Percentiles rank a stretch among this genome's conserved stretches.
These are phyloP conservation scores for Arachnopeziza araneosa DNA, from an alignment of 2,329 filamentous ascomycete genomes.

Conservation along the genomic window DNA sequence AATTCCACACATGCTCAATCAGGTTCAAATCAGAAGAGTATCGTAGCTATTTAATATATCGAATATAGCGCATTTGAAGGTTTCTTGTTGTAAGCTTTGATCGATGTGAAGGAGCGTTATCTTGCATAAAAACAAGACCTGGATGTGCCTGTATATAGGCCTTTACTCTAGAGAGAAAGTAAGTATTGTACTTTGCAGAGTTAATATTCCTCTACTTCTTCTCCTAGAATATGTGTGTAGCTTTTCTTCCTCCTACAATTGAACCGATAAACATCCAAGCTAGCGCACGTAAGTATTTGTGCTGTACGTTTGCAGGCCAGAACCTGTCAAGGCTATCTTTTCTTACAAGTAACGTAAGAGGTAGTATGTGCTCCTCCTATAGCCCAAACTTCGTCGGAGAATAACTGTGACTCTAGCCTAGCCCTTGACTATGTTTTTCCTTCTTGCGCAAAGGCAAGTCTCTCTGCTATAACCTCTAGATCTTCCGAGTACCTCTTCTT, in stretches of 20 bases:
- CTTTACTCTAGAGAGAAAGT: background rate
- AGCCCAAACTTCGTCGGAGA: slow-evolving; percentile 10
- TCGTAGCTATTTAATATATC: background rate
- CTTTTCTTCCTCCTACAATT: slow-evolving; percentile 4
- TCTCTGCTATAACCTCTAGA: background rate
- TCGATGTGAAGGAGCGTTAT: slow-evolving; percentile 2
- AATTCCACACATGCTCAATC: slow-evolving; percentile 10
- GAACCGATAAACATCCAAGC: slow-evolving; percentile 6
- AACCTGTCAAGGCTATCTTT: background rate
- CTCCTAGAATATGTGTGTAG: slow-evolving; percentile 4
- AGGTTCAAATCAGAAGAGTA: slow-evolving; percentile 12
- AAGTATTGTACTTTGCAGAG: slow-evolving; percentile 2
- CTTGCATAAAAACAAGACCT: slow-evolving; percentile 5
- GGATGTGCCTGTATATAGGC: background rate
- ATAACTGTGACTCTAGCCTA: slow-evolving; percentile 3
- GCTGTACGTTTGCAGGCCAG: background rate
- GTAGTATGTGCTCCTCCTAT: slow-evolving; percentile 1
- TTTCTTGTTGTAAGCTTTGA: background rate
- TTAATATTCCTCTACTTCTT: slow-evolving; percentile 9
- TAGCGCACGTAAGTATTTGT: slow-evolving; percentile 5
- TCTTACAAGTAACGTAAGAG: background rate
- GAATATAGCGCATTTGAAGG: background rate
- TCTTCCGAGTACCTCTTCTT: slow-evolving; percentile 7
- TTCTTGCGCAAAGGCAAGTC: slow-evolving; percentile 1
- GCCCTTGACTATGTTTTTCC: background rate